Evolutionary conservation across 2,329 filamentous ascomycete species (phyloP).

Genomic region (Fusarium temperatum): DNA sequence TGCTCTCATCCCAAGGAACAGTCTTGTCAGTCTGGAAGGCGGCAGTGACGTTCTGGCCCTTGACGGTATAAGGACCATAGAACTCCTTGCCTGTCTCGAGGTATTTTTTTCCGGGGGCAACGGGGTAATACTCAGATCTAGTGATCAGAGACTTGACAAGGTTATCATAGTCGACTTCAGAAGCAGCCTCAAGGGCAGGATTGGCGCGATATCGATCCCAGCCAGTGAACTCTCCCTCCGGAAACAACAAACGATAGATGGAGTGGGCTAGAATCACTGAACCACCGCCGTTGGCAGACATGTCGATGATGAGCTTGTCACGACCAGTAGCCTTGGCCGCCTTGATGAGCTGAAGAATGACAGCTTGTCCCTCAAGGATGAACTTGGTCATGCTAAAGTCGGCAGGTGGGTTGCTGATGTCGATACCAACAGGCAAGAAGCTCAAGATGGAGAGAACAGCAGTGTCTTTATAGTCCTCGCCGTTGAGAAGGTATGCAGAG

Average conservation of each 20-base stretch:
- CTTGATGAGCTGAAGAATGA: slow-evolving; percentile 32
- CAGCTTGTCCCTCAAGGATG: slow-evolving; percentile 28
- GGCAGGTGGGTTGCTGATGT: neutral
- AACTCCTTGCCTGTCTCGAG: slow-evolving; percentile 35
- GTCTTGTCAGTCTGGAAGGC: slow-evolving; percentile 30
- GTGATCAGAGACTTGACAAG: slow-evolving; percentile 25
- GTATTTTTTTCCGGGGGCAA: slow-evolving; percentile 8
- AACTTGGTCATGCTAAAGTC: slow-evolving; percentile 16
- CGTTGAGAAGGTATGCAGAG: slow-evolving; percentile 35
- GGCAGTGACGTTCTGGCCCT: slow-evolving; percentile 34
- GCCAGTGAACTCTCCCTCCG: slow-evolving; percentile 25
- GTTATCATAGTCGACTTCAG: slow-evolving; percentile 28
- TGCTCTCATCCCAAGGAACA: slow-evolving; percentile 10
- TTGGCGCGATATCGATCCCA: slow-evolving; percentile 39
- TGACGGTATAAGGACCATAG: slow-evolving; percentile 34
- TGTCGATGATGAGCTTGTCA: slow-evolving; percentile 39
- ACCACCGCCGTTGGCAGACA: slow-evolving; percentile 38
- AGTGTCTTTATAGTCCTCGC: slow-evolving; percentile 31
- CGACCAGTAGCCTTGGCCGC: slow-evolving; percentile 28
- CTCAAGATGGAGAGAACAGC: slow-evolving; percentile 37
- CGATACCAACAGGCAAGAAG: slow-evolving; percentile 33
- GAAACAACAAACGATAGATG: slow-evolving; percentile 37
- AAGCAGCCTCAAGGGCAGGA: slow-evolving; percentile 22
- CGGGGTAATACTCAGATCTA: slow-evolving; percentile 13
- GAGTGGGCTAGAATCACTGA: slow-evolving; percentile 31